Conservation (phyloP, 768 basidiomycete species). For the Pleurotus pulmonarius region DNA sequence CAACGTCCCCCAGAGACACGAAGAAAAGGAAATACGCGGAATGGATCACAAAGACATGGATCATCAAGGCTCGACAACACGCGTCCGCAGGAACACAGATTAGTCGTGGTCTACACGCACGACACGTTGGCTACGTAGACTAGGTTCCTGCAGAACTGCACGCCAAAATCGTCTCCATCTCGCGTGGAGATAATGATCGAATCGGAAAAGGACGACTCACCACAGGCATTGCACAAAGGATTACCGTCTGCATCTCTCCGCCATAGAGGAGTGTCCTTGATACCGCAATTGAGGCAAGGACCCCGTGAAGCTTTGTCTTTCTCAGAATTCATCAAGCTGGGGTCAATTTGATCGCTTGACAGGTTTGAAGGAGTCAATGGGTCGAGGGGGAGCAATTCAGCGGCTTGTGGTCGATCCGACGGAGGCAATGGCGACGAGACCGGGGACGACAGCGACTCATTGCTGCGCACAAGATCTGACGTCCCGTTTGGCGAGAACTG, state of each 20-base stretch:
- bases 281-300: constrained; percentile 72
- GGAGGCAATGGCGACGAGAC: neutral
- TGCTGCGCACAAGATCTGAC: neutral
- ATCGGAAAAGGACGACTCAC: constrained; percentile 43
- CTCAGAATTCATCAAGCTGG: constrained; percentile 6
- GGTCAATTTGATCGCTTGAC: constrained; percentile 2
- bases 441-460: neutral
- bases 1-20: constrained; percentile 9
- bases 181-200: constrained; percentile 8
- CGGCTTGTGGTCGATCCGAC: neutral
- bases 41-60: constrained; percentile 1
- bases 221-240: constrained; percentile 87
- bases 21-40: constrained; percentile 1
- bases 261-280: constrained; percentile 81
- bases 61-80: constrained; percentile 3
- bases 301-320: constrained; percentile 29
- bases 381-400: neutral
- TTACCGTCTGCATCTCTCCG: constrained; percentile 78
- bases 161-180: constrained; percentile 3
- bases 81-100: neutral
- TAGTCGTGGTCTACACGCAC: neutral
- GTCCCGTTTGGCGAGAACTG: constrained; percentile 31
- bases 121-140: constrained; percentile 9
- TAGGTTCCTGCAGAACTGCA: neutral
- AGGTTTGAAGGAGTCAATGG: constrained; percentile 1